A percentile compares a stretch with the other conserved stretches of the same genome.
These are phyloP conservation scores for Thinopyrum obtusiflorum DNA, from an alignment of 202 grass and related monocot genomes.

Conservation along the genomic window DNA sequence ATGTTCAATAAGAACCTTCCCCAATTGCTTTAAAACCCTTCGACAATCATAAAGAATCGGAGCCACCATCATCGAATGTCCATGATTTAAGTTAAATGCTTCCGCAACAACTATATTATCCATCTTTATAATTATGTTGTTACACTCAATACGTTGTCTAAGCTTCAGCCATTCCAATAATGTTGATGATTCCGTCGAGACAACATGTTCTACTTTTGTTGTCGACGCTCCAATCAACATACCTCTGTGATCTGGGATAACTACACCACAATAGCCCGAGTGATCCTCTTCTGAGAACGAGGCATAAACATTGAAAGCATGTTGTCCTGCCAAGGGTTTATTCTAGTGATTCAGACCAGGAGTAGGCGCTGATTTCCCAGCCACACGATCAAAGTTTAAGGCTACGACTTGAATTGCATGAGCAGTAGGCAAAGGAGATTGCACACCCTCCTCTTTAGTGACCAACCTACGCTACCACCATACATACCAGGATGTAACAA, in stretches of 20 bases:
- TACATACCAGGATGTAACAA: neutral
- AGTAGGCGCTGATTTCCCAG: neutral
- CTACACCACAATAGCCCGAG: neutral
- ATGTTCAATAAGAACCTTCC: too few species aligned
- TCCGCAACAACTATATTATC: neutral
- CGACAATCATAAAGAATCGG: too few species aligned
- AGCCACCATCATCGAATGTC: too few species aligned
- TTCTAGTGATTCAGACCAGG: neutral
- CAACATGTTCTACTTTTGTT: neutral
- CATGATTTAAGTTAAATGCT: neutral
- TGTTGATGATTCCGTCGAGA: neutral
- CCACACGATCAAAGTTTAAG: neutral
- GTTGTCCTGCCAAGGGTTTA: neutral
- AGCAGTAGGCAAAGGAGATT: neutral
- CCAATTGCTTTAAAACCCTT: too few species aligned
- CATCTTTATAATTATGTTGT: neutral
- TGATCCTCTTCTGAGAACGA: neutral
- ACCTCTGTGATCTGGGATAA: neutral
- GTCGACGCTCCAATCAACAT: neutral
- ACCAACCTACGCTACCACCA: neutral
- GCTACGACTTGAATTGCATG: neutral
- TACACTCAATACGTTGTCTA: neutral
- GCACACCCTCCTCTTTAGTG: neutral
- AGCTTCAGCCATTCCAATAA: neutral
- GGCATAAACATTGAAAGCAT: neutral